These are phyloP conservation scores for Parastagonospora avenae DNA, from an alignment of 2,329 filamentous ascomycete species.

Conservation along the genomic window DNA sequence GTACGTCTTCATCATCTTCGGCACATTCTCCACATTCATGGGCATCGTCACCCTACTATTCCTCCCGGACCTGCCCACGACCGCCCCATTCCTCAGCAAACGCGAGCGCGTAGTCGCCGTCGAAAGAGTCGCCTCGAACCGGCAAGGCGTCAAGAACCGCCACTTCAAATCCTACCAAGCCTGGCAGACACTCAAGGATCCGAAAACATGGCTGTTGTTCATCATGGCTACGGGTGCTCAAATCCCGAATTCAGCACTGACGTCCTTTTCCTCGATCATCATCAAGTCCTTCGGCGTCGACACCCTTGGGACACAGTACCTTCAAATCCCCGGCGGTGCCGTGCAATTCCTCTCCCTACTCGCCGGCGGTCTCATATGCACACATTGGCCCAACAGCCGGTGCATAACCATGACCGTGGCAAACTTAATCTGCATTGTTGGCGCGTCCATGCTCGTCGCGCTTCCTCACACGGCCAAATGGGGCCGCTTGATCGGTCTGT, in stretches of 20 bases:
- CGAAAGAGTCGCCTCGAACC: constrained; percentile 51
- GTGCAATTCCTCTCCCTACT: constrained; percentile 47
- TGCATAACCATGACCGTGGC: constrained; percentile 27
- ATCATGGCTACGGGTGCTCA: constrained; percentile 56
- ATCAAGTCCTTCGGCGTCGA: constrained; percentile 79
- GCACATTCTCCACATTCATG: constrained; percentile 36
- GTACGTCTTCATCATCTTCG: constrained; percentile 61
- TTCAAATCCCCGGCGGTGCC: constrained; percentile 64
- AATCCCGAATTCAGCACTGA: constrained; percentile 62
- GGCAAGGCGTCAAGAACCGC: constrained; percentile 58
- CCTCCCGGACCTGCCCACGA: constrained; percentile 56
- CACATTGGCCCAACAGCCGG: constrained; percentile 15
- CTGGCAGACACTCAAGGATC: constrained; percentile 52
- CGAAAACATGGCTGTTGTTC: constrained; percentile 46
- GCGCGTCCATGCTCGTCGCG: constrained; percentile 10
- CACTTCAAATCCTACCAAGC: constrained; percentile 54
- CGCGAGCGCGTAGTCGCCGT: constrained; percentile 35
- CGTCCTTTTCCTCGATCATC: constrained; percentile 57
- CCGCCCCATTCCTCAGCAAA: constrained; percentile 23
- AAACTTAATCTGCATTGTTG: constrained; percentile 22
- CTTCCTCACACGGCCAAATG: constrained; percentile 22
- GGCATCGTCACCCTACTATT: constrained; percentile 55
- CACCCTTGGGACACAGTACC: constrained; percentile 77
- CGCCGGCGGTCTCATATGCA: constrained; percentile 20
- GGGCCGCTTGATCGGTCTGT: constrained; percentile 37